Evolutionary conservation across 441 rosid genomes (phyloP), one percentile per base, ranked within the genome.

Genomic region (Pelargonium exstipulatum): DNA sequence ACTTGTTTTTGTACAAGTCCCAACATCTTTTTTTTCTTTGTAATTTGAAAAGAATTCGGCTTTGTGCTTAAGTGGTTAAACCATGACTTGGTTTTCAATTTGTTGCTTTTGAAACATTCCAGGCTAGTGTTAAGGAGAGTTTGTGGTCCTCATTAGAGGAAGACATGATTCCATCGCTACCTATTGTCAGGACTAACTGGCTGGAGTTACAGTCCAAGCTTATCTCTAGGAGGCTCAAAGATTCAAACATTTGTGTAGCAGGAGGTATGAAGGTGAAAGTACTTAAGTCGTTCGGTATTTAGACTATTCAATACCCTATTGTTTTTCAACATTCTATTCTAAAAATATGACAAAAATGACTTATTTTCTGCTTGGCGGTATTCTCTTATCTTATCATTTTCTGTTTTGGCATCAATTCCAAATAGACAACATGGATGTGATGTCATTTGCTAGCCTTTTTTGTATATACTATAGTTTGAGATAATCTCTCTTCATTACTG

Each of bases 121-220:
- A 95, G 98, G 85, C 85, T 58, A 81, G 79, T 74, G 91, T 90
- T 63, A 83, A 64, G 76, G 98, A 95, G 81, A 88, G 82, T 75
- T 20, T 89, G 74, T 95, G 99, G 99, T 80, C 49, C 61, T 89
- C 92, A 62, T 80, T 95, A 66, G 99, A 95, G 88, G 97, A 90
- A 79, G 97, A 90, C 66, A 80, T 95, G 75, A 77, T 89, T 74
- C 99, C 98, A 64, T 92, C 96, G 61, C 76, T 84, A 69, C 76
- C 90, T 75, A 79, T 82, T 77, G 82, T 80, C 71, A 89, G 86
- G 86, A 82, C 89, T 73, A 92, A 92, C 80, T 95, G 99, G 99
- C 85, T 95, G 88, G 99, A 95, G 66, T 78, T 92, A 55, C 98
- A 92, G 72, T 89, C 99, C 66, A 88, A 84, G 82, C 82, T 88